Conservation (phyloP, 2,329 filamentous ascomycete species). For the Chaetothyriales sp. region DNA sequence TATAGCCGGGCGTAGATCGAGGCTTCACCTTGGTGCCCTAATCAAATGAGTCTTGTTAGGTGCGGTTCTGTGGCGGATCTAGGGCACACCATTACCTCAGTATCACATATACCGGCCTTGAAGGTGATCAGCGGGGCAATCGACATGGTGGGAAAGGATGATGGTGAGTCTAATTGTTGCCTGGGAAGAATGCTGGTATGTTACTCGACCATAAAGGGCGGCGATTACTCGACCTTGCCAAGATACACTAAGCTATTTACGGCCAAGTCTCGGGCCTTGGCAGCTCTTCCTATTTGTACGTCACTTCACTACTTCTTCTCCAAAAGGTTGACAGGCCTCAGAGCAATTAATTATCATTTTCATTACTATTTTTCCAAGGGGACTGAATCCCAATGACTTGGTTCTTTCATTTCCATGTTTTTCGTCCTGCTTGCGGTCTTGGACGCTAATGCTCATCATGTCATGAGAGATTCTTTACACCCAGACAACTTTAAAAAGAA, state of each 20-base stretch:
- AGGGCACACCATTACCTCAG: conserved; percentile 49
- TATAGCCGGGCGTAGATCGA: conserved; percentile 59
- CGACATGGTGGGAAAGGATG: conserved; percentile 46
- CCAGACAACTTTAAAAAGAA: no score
- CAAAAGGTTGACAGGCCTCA: no score
- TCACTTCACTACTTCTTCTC: no score
- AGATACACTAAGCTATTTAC: neutral
- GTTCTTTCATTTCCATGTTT: no score
- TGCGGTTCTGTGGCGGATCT: neutral
- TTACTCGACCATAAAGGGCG: neutral
- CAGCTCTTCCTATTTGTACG: no score
- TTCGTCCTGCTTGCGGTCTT: no score
- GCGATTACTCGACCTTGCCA: neutral
- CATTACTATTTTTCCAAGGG: no score
- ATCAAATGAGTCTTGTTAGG: neutral
- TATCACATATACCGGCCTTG: conserved; percentile 80
- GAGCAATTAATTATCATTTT: no score
- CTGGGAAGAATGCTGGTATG: conserved; percentile 2
- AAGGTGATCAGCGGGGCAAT: conserved; percentile 80
- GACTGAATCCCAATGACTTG: no score
- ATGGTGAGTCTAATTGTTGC: conserved; percentile 5
- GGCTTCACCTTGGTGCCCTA: conserved; percentile 51
- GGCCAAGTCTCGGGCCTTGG: neutral
- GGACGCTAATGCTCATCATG: no score
- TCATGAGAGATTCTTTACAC: no score